A percentile compares a stretch with the other conserved stretches of the same genome.
Conservation (phyloP, 805 yeast genomes). For the Ogataea paradorogensis region DNA sequence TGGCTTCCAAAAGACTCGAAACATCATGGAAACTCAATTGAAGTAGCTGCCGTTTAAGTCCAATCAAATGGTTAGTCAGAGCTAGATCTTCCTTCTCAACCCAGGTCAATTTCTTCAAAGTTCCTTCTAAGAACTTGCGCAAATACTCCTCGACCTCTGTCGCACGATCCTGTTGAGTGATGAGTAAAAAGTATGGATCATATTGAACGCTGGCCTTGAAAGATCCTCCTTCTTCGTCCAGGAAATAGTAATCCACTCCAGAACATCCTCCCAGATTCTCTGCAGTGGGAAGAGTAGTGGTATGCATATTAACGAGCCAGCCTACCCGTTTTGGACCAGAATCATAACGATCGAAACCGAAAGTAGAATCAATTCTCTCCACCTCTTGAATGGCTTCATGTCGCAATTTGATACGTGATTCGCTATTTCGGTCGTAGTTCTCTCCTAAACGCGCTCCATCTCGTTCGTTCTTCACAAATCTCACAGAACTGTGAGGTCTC, state of each 20-base stretch:
- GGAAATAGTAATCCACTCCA: slow-evolving; percentile 90
- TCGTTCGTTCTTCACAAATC: slow-evolving; percentile 13
- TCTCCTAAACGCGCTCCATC: slow-evolving; percentile 1
- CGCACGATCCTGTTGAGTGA: slow-evolving; percentile 58
- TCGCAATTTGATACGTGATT: slow-evolving; percentile 29
- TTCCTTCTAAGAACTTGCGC: slow-evolving; percentile 61
- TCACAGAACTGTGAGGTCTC: slow-evolving; percentile 7
- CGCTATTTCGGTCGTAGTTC: slow-evolving; percentile 6
- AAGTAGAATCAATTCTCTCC: slow-evolving; percentile 69
- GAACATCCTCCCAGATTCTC: slow-evolving; percentile 66
- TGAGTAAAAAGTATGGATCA: slow-evolving; percentile 83
- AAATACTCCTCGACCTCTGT: slow-evolving; percentile 84
- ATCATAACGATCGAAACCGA: slow-evolving; percentile 86
- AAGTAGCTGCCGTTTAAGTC: slow-evolving; percentile 61
- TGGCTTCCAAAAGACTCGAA: slow-evolving; percentile 69
- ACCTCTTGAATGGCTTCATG: slow-evolving; percentile 54
- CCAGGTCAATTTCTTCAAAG: slow-evolving; percentile 54
- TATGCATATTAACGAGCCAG: slow-evolving; percentile 94
- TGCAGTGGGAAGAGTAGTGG: slow-evolving; percentile 65
- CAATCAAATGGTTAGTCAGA: slow-evolving; percentile 82
- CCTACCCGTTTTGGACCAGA: slow-evolving; percentile 73
- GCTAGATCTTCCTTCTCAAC: slow-evolving; percentile 75
- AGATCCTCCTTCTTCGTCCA: slow-evolving; percentile 95
- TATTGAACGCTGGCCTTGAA: slow-evolving; percentile 81
- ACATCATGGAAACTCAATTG: slow-evolving; percentile 73